A percentile compares a stretch with the other conserved stretches of the same genome.
phyloP scores from a whole-genome alignment of 2,329 filamentous ascomycete genomes.

The Arthrobotrys sinensis region DNA sequence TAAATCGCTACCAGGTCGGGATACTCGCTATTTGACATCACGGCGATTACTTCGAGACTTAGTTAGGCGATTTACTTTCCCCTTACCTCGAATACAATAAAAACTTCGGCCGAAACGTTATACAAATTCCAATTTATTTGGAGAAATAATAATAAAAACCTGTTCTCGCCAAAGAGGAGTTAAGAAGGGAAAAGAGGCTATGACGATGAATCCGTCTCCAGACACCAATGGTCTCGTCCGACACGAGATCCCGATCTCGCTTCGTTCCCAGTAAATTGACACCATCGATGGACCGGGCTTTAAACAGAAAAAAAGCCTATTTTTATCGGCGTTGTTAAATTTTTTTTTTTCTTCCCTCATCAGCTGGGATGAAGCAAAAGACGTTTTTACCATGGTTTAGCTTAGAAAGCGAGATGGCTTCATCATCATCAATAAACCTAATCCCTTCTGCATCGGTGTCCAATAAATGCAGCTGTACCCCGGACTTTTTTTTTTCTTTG shows the following conservation, averaged over 20 bases:
- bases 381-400: constrained; percentile 11
- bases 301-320: constrained; percentile 19
- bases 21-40: constrained; percentile 24
- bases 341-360: constrained; percentile 1
- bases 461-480: constrained; percentile 44
- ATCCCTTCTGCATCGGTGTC: constrained; percentile 35
- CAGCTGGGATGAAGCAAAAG: background rate
- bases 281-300: constrained; percentile 8
- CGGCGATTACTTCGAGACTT: constrained; percentile 49
- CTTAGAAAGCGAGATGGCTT: constrained; percentile 5
- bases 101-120: constrained; percentile 19
- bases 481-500: constrained; percentile 16
- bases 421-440: background rate
- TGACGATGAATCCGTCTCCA: background rate
- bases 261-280: constrained; percentile 28
- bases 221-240: constrained; percentile 22
- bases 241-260: constrained; percentile 32
- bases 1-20: constrained; percentile 43
- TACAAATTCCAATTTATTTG: background rate
- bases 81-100: background rate
- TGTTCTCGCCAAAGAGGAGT: background rate
- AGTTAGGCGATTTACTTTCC: background rate
- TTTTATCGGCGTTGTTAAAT: constrained; percentile 47
- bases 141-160: background rate
- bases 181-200: background rate